phyloP scores from a whole-genome alignment of 768 basidiomycete species.

The Collybia sordida region DNA sequence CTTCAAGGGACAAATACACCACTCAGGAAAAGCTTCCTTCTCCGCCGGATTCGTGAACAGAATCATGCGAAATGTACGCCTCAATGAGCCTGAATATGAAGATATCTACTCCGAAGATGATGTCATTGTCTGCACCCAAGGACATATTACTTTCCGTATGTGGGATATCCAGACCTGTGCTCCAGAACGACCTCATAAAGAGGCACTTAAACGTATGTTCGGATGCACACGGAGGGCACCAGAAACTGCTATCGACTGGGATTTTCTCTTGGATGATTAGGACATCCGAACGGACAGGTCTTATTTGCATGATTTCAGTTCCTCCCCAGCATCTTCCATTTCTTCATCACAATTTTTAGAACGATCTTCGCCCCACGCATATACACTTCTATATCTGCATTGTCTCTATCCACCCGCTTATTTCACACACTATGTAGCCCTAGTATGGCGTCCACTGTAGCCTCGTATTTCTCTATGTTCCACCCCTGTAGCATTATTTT shows the following conservation, averaged over 20 bases:
- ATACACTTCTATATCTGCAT: slow-evolving; percentile 9
- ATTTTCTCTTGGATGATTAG: slow-evolving; percentile 74
- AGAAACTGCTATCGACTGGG: slow-evolving; percentile 69
- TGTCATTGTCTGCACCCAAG: slow-evolving; percentile 60
- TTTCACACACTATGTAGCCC: slow-evolving; percentile 20
- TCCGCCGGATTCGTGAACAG: slow-evolving; percentile 76
- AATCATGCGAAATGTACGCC: slow-evolving; percentile 51
- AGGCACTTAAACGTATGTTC: slow-evolving; percentile 64
- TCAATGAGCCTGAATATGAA: slow-evolving; percentile 40
- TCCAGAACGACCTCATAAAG: slow-evolving; percentile 63
- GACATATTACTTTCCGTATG: slow-evolving; percentile 70
- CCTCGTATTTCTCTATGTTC: slow-evolving; percentile 4
- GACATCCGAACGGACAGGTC: not conserved
- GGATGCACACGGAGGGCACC: slow-evolving; percentile 55
- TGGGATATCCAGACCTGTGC: slow-evolving; percentile 71
- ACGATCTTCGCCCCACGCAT: not conserved
- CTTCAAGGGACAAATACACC: slow-evolving; percentile 67
- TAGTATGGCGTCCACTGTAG: slow-evolving; percentile 15
- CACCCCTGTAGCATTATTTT: slow-evolving; percentile 18
- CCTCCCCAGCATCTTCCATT: not conserved
- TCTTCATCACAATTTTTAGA: not conserved
- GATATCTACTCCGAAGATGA: slow-evolving; percentile 50
- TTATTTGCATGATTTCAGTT: not conserved
- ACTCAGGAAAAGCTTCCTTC: slow-evolving; percentile 50
- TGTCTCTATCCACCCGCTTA: slow-evolving; percentile 1